Base-by-base conservation (phyloP, 176 grass and related monocot species). In the Eragrostis nindensis region DNA sequence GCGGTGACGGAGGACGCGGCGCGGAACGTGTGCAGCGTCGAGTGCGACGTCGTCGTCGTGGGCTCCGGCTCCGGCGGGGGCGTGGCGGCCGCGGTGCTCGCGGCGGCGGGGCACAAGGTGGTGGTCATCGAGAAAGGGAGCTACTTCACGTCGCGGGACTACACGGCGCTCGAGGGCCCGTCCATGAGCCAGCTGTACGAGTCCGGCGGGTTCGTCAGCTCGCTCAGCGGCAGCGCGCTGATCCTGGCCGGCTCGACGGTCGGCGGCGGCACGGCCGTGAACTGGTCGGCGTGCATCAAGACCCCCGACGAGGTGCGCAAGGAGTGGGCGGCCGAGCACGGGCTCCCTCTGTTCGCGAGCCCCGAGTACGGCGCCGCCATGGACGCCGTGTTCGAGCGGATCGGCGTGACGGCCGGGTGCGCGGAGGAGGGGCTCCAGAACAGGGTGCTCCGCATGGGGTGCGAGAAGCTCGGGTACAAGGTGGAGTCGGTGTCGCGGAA, bases 1-100 rank as follows among this genome's bases (percentile, higher is more conserved):
- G 4, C 27, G 42, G 74, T 89, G 59, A 29, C 60, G 26, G 70
- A 70, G 0, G 85, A 92, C 62, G 38, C 70, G 15, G 15, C 16
- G 22, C 46, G 62, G 21, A 39, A 85, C 27, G 25, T 78, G n/a
- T 89, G 77, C 65, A 57, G 18, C 7, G 69, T 98, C 26, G 77
- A 91, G 36, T 95, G 95, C 72, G 95, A 95, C 63, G 90, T 76
- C 42, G 86, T 62, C 75, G 81, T 98, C 42, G 86, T 90, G 2
- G 95, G 95, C 22, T 98, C 95, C 56, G 95, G 95, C 66, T 86
- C 90, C 80, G 95, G 95, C 18, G 95, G 95, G 1, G 90, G 88
- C 19, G 95, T 98, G 45, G 88, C 95, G 0, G 92, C 95, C 0
- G 95, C 92, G 78, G 84, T 95, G 75, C 90, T 98, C 0, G 86